Evolutionary conservation across 2,329 filamentous ascomycete genomes (phyloP).

Genomic region (Colletotrichum sp.): DNA sequence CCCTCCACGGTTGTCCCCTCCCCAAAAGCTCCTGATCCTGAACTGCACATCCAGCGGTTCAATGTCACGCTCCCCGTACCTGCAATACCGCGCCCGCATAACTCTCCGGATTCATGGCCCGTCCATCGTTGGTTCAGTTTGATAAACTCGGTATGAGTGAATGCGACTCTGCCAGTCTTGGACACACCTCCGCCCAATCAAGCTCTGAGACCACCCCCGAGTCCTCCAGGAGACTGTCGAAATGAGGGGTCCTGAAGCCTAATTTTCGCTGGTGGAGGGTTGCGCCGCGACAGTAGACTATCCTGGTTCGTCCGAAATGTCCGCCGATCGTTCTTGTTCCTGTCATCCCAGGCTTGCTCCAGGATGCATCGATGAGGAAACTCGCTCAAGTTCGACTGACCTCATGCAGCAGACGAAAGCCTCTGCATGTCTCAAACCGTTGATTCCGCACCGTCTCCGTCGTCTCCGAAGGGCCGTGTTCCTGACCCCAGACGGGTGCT

Average conservation of each 20-base stretch:
- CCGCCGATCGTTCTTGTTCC: slow-evolving; percentile 7
- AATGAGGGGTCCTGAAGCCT: background rate
- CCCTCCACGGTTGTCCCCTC: background rate
- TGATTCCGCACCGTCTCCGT: background rate
- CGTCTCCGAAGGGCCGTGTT: slow-evolving; percentile 17
- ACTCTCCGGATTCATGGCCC: slow-evolving; percentile 11
- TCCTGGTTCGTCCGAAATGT: slow-evolving; percentile 4
- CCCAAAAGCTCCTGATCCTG: background rate
- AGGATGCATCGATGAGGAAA: background rate
- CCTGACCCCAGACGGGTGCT: slow-evolving; percentile 16
- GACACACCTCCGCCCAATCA: slow-evolving; percentile 1
- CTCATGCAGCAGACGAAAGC: background rate
- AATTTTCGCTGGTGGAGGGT: background rate
- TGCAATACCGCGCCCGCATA: slow-evolving; percentile 8
- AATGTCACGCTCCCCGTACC: slow-evolving; percentile 1
- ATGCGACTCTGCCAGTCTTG: background rate
- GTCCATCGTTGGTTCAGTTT: slow-evolving; percentile 6
- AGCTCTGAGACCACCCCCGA: background rate
- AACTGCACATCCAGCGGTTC: background rate
- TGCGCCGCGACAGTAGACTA: background rate
- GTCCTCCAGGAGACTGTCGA: background rate
- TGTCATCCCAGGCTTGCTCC: background rate
- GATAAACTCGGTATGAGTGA: background rate
- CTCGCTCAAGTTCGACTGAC: background rate
- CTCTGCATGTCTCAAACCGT: background rate